These are phyloP conservation scores for Aspergillus nomiae DNA, from an alignment of 2,329 filamentous ascomycete genomes.

Conservation along the genomic window DNA sequence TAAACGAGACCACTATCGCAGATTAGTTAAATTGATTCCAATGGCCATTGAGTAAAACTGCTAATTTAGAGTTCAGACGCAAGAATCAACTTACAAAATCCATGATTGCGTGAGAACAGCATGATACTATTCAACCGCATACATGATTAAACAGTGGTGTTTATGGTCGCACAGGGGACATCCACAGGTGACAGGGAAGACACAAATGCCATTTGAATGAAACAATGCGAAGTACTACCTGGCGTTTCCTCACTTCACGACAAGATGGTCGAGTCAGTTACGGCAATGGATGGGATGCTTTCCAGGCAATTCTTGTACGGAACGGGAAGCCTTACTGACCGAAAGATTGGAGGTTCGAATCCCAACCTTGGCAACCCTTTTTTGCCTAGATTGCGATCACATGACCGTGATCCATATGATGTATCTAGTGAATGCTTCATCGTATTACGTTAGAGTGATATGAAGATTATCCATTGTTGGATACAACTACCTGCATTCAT, in stretches of 20 bases:
- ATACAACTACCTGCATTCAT: background rate
- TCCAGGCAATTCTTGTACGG: background rate
- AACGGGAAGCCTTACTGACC: no score
- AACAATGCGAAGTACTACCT: background rate
- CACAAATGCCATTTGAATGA: background rate
- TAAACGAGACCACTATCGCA: constrained; percentile 60
- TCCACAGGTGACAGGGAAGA: background rate
- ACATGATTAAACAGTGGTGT: constrained; percentile 14
- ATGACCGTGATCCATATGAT: background rate
- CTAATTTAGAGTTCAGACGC: background rate
- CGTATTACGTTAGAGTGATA: background rate
- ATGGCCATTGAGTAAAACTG: background rate
- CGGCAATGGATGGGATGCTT: background rate
- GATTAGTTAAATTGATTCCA: constrained; percentile 8
- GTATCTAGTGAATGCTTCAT: background rate
- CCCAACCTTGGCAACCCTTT: background rate
- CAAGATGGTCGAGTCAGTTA: background rate
- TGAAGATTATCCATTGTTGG: background rate
- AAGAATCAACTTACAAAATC: constrained; percentile 45
- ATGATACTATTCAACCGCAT: constrained; percentile 29
- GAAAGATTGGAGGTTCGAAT: background rate
- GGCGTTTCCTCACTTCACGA: background rate
- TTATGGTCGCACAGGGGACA: background rate
- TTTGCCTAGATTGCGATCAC: background rate
- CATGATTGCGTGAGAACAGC: constrained; percentile 39